phyloP scores from a whole-genome alignment of 1,284 basidiomycete species.

The Sanghuangporus sanghuang region DNA sequence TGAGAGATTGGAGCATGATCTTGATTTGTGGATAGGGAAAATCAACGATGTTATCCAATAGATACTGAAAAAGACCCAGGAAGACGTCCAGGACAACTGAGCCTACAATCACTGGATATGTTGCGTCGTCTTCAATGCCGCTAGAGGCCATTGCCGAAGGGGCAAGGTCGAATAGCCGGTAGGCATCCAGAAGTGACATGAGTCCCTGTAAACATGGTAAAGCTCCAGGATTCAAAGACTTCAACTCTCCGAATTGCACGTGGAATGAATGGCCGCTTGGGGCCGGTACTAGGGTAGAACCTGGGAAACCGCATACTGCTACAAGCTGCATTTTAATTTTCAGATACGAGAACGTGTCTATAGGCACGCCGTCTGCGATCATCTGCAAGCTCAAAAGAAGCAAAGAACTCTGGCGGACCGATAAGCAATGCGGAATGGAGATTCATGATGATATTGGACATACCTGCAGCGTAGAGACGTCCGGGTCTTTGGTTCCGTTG shows the following conservation, averaged over 20 bases:
- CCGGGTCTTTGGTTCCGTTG: conserved; percentile 33
- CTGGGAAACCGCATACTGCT: conserved; percentile 48
- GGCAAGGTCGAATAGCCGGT: conserved; percentile 41
- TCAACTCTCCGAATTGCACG: conserved; percentile 46
- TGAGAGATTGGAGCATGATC: conserved; percentile 53
- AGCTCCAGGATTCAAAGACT: conserved; percentile 36
- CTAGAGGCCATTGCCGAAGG: conserved; percentile 44
- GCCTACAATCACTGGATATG: conserved; percentile 46
- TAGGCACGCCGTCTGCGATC: conserved; percentile 53
- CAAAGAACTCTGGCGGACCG: conserved; percentile 41
- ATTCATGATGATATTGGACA: conserved; percentile 18
- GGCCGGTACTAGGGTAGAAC: conserved; percentile 41
- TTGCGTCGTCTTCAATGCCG: conserved; percentile 39
- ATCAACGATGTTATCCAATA: conserved; percentile 34
- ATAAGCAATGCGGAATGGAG: neutral
- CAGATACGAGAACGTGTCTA: conserved; percentile 47
- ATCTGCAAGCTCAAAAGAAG: conserved; percentile 57
- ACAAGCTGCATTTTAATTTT: conserved; percentile 60
- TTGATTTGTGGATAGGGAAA: conserved; percentile 52
- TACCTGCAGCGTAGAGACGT: conserved; percentile 44
- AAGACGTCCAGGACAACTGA: conserved; percentile 56
- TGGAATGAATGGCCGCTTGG: conserved; percentile 44
- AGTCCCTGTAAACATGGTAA: conserved; percentile 56
- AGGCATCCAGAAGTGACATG: conserved; percentile 52
- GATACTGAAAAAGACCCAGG: conserved; percentile 42